Evolutionary conservation across 1,139 yeast genomes (phyloP).

Genomic region (Lodderomyces theae): DNA sequence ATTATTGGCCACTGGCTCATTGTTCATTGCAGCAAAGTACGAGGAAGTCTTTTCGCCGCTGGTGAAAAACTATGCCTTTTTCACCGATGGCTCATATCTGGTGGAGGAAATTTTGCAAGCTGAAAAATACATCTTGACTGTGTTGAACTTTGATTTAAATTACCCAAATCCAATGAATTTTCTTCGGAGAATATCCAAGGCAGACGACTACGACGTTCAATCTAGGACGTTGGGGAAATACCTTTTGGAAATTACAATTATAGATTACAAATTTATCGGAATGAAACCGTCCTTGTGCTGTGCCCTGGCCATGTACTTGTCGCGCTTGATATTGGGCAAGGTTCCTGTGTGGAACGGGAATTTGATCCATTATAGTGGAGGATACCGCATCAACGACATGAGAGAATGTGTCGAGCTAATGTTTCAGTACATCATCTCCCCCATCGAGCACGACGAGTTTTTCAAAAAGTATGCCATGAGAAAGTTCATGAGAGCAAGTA

Average conservation of each 20-base stretch:
- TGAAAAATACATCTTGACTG: slow-evolving; percentile 77
- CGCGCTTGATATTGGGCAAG: slow-evolving; percentile 74
- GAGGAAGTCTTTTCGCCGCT: slow-evolving; percentile 94
- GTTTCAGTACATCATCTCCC: slow-evolving; percentile 73
- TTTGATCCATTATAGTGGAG: slow-evolving; percentile 86
- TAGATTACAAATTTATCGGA: slow-evolving; percentile 80
- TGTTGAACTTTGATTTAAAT: slow-evolving; percentile 73
- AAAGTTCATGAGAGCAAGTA: slow-evolving; percentile 87
- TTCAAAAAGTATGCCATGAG: slow-evolving; percentile 92
- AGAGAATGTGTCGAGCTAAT: slow-evolving; percentile 70
- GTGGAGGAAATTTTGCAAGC: slow-evolving; percentile 87
- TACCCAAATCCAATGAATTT: slow-evolving; percentile 96
- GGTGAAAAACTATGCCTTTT: slow-evolving; percentile 82
- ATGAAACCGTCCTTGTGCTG: slow-evolving; percentile 80
- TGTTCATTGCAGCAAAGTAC: slow-evolving; percentile 91
- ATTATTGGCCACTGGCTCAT: slow-evolving; percentile 83
- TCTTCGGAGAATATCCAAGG: slow-evolving; percentile 86
- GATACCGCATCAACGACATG: slow-evolving; percentile 75
- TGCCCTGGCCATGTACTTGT: slow-evolving; percentile 88
- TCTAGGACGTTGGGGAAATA: slow-evolving; percentile 91
- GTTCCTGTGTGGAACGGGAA: slow-evolving; percentile 78
- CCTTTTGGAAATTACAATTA: slow-evolving; percentile 73
- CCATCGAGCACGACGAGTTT: slow-evolving; percentile 90
- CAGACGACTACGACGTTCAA: slow-evolving; percentile 92
- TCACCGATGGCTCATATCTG: slow-evolving; percentile 80